A percentile compares a stretch with the other conserved stretches of the same genome.
Evolutionary conservation across 2,329 filamentous ascomycete genomes (phyloP).

Genomic region (Beauveria medogensis): DNA sequence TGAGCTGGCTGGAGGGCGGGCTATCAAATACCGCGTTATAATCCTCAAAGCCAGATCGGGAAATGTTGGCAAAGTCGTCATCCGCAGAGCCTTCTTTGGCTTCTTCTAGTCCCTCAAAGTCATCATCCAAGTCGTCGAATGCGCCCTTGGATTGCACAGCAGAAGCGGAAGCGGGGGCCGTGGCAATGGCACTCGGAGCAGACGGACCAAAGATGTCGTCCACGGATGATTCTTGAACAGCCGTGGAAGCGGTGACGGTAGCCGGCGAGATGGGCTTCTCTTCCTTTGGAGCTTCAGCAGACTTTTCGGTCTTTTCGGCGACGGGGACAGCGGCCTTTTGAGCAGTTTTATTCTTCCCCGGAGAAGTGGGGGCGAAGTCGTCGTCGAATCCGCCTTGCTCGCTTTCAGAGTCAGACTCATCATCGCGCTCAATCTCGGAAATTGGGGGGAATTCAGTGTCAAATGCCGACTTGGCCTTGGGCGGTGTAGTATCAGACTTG

Average conservation of each 20-base stretch:
- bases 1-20: constrained; percentile 47
- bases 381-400: constrained; percentile 86
- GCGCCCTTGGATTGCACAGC: constrained; percentile 35
- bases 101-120: constrained; percentile 76
- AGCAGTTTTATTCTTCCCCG: constrained; percentile 23
- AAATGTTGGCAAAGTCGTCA: constrained; percentile 71
- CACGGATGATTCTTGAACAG: constrained; percentile 20
- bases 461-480: constrained; percentile 44
- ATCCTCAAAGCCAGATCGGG: constrained; percentile 62
- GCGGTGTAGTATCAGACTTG: constrained; percentile 31
- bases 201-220: constrained; percentile 37
- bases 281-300: constrained; percentile 20
- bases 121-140: constrained; percentile 70
- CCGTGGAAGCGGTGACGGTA: constrained; percentile 20
- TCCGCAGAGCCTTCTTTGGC: constrained; percentile 74
- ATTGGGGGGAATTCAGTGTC: constrained; percentile 88
- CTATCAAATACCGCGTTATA: constrained; percentile 80
- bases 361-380: constrained; percentile 69
- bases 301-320: background rate
- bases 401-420: constrained; percentile 75
- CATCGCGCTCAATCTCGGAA: constrained; percentile 67
- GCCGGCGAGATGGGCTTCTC: constrained; percentile 26
- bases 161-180: constrained; percentile 26
- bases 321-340: constrained; percentile 12
- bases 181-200: constrained; percentile 13